Evolutionary conservation across 2,329 filamentous ascomycete genomes (phyloP).

Genomic region (Teratosphaeria epicoccoides): DNA sequence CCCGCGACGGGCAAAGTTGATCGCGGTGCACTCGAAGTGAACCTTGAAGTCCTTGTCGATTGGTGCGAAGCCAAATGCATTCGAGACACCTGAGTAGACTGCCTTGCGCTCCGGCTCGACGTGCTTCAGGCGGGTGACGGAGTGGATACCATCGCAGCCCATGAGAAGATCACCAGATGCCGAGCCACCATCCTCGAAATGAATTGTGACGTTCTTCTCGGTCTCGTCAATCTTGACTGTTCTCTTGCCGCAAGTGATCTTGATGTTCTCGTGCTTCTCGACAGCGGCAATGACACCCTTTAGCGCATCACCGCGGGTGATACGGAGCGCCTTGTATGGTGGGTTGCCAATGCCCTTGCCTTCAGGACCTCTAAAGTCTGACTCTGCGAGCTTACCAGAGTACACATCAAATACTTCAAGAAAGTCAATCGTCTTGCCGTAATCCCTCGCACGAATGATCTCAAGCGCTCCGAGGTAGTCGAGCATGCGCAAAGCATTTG

Average conservation of each 20-base stretch:
- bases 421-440: constrained; percentile 32
- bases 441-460: constrained; percentile 29
- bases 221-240: constrained; percentile 32
- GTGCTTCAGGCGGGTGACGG: constrained; percentile 33
- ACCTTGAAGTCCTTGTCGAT: constrained; percentile 27
- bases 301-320: constrained; percentile 34
- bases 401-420: constrained; percentile 38
- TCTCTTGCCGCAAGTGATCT: constrained; percentile 33
- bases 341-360: constrained; percentile 35
- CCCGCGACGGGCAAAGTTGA: constrained; percentile 36
- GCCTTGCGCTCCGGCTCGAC: constrained; percentile 34
- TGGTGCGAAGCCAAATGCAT: constrained; percentile 36
- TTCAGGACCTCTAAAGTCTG: constrained; percentile 31
- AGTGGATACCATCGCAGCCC: constrained; percentile 30
- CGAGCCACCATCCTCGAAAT: constrained; percentile 27
- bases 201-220: constrained; percentile 23
- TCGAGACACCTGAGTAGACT: constrained; percentile 36
- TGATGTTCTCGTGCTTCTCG: constrained; percentile 31
- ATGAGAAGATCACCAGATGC: constrained; percentile 26
- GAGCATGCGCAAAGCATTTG: constrained; percentile 34
- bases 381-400: constrained; percentile 33
- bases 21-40: constrained; percentile 33
- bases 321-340: constrained; percentile 34
- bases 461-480: constrained; percentile 26
- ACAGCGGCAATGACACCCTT: constrained; percentile 34